Base-by-base conservation (phyloP, 768 basidiomycete species). In the Leucocoprinus sp. region DNA sequence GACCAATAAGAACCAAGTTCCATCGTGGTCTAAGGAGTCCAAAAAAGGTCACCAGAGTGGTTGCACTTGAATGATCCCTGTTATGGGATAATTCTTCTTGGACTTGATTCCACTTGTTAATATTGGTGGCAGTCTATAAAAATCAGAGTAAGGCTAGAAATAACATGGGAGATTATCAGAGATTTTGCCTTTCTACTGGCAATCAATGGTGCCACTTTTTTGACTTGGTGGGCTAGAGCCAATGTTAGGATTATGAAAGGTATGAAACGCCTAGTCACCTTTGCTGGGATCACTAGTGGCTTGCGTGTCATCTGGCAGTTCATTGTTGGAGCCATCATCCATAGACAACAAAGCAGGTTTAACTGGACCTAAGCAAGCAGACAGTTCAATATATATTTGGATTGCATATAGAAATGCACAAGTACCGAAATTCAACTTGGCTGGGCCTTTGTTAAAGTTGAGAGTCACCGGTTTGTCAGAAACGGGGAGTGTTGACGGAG, bases 61-160 rank as follows among this genome's bases (percentile, higher is more conserved):
- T 41, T 14, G 46, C 40, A 14, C 23, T 48, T 14, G 31, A 4
- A 4, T 4, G 4, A 17, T 48, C 33, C 33, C 22, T 35, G 27
- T 36, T 26, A 12, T 48, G 46, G 23, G 46, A 38, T 40, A 96
- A 72, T 56, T 92, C 93, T 64, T 84, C 84, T 64, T 95, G 90
- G 8, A 93, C 89, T 67, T 84, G 84, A 60, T 93, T 98, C 96
- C 95, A 99, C 60, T 98, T 97, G 56, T 75, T 82, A 59, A 99
- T 97, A 56, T 93, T 92, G 61, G 76, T 86, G 39, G 77, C 86
- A 36, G 82, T 87, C 90, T 96, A 59, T 15, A 59, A 36, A 31
- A 12, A 5, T 12, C 14, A 27, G n/a, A 14, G 37, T 45, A 37
- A 43, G 33, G 23, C 43, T 33, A 46, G 54, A 37, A 46, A 43